Conservation (phyloP, 352 stramenopile species). For the Pythium brassicae region DNA sequence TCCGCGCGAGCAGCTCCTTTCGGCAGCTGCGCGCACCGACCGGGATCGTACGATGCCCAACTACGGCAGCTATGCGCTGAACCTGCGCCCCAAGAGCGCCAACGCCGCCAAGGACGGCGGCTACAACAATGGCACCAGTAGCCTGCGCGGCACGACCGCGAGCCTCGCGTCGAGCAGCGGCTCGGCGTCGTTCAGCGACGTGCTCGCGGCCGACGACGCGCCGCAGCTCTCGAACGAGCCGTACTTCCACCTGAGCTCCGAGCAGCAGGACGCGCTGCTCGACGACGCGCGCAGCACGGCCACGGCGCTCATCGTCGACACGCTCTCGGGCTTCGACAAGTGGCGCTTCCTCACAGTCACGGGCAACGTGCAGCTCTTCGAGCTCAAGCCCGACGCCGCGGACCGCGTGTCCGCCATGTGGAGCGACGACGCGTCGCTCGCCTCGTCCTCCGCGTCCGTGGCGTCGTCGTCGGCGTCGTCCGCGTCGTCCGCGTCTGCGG, state of each 20-base stretch:
- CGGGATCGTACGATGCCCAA: too few species aligned
- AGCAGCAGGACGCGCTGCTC: conserved; percentile 45
- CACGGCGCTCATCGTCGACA: conserved; percentile 51
- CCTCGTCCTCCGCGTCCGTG: too few species aligned
- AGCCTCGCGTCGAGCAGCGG: conserved; percentile 6
- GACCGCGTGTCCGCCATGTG: conserved; percentile 45
- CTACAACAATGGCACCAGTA: conserved; percentile 14
- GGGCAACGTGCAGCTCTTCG: conserved; percentile 44
- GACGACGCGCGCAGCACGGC: conserved; percentile 46
- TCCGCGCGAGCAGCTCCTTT: too few species aligned
- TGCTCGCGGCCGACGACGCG: conserved; percentile 3
- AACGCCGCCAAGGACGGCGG: too few species aligned
- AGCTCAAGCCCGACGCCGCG: conserved; percentile 38
- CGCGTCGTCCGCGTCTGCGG: too few species aligned
- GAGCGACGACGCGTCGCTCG: conserved; percentile 4
- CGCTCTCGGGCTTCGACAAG: conserved; percentile 55
- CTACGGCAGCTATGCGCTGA: too few species aligned
- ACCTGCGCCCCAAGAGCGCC: too few species aligned
- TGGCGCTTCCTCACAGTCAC: conserved; percentile 51
- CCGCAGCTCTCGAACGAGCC: conserved; percentile 23
- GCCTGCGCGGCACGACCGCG: conserved; percentile 9
- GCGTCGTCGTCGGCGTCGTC: too few species aligned
- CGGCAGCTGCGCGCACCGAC: too few species aligned
- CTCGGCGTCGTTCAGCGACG: conserved; percentile 7
- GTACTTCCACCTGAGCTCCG: conserved; percentile 54